Percentiles rank a stretch among this genome's conserved stretches.
These are phyloP conservation scores for Diplotaxis tenuifolia DNA, from an alignment of 345 rosid genomes.

Conservation along the genomic window DNA sequence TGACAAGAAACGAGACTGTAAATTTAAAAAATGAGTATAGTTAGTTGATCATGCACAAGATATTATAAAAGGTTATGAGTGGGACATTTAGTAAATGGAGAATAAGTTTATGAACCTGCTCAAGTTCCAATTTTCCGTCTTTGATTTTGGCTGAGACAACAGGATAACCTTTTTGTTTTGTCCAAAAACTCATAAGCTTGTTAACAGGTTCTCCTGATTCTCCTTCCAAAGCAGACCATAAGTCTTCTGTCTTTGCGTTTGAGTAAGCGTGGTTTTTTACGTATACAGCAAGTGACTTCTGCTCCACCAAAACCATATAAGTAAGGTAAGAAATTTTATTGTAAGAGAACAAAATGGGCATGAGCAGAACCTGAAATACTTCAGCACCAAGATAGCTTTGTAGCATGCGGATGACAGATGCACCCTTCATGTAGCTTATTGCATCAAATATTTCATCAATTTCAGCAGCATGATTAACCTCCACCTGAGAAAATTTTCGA, in stretches of 20 bases:
- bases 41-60: conserved; percentile 11
- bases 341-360: background rate
- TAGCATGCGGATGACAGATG: conserved; percentile 91
- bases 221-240: conserved; percentile 89
- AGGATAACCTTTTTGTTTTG: conserved; percentile 87
- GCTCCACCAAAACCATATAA: conserved; percentile 19
- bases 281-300: conserved; percentile 91
- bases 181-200: conserved; percentile 92
- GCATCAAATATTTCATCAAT: conserved; percentile 95
- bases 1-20: conserved; percentile 83
- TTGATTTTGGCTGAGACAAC: conserved; percentile 70
- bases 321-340: too few relatives aligned
- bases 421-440: conserved; percentile 92
- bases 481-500: conserved; percentile 51
- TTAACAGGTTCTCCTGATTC: conserved; percentile 90
- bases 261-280: conserved; percentile 69
- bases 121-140: conserved; percentile 76
- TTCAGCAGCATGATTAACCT: conserved; percentile 83
- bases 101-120: conserved; percentile 57
- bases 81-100: background rate
- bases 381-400: conserved; percentile 98
- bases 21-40: background rate
- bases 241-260: conserved; percentile 90
- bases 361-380: conserved; percentile 67
- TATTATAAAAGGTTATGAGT: background rate